phyloP scores from a whole-genome alignment of 1,284 basidiomycete genomes.

The Rhodofomes roseus region DNA sequence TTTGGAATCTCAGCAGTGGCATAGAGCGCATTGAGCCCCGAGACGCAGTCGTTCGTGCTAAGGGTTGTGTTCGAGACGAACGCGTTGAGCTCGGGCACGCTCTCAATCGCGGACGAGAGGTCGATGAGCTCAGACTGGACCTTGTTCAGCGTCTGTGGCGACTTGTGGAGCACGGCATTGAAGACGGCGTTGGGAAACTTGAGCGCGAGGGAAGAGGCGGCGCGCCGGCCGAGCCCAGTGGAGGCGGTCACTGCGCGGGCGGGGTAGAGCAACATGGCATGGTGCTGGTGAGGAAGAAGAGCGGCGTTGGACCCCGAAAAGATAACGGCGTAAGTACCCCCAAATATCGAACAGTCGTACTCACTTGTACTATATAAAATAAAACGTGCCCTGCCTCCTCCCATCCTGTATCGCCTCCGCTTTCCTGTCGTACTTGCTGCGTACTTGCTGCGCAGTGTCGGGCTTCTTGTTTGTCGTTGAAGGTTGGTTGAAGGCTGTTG shows the following conservation, averaged over 20 bases:
- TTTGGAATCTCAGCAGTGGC: constrained; percentile 55
- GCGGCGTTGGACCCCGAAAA: no score
- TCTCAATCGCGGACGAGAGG: constrained; percentile 65
- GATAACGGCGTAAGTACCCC: no score
- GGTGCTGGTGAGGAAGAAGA: constrained; percentile 12
- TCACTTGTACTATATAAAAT: no score
- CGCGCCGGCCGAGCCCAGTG: constrained; percentile 55
- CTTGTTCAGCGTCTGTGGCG: constrained; percentile 73
- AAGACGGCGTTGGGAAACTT: constrained; percentile 97
- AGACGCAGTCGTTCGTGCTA: constrained; percentile 70
- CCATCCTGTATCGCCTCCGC: no score
- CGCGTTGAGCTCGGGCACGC: constrained; percentile 57
- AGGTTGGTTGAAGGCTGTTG: no score
- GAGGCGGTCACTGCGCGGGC: constrained; percentile 39
- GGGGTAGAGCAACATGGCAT: constrained; percentile 44
- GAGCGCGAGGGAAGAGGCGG: constrained; percentile 70
- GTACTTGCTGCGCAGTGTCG: no score
- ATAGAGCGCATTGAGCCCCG: constrained; percentile 70
- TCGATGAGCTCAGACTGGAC: constrained; percentile 79
- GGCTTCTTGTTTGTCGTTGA: no score
- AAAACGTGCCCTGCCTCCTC: no score
- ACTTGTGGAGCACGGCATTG: constrained; percentile 87
- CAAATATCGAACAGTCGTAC: no score
- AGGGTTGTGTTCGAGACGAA: constrained; percentile 91
- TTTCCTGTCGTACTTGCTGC: no score